Evolutionary conservation across 768 basidiomycete species (phyloP).

Genomic region (Naganishia vishniacii): DNA sequence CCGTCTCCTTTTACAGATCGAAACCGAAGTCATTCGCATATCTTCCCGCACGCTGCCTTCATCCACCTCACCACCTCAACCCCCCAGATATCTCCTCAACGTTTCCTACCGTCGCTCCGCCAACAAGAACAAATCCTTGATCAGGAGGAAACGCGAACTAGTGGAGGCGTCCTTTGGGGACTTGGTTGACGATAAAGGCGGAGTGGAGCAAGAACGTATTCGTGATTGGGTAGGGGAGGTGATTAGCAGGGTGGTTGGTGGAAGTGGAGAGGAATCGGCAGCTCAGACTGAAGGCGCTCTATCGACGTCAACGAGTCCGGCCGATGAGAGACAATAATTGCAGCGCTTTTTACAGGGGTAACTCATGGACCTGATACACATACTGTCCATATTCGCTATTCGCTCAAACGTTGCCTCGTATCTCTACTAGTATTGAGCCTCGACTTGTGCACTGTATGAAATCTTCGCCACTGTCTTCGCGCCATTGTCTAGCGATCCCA

Average conservation of each 20-base stretch:
- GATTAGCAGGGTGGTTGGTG: constrained; percentile 18
- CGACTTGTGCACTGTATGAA: no score
- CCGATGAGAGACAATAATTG: neutral
- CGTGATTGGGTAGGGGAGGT: constrained; percentile 25
- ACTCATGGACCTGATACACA: no score
- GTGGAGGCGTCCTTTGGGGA: constrained; percentile 9
- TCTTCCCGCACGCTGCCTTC: constrained; percentile 62
- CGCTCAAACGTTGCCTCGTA: no score
- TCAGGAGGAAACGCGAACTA: constrained; percentile 16
- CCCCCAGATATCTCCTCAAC: constrained; percentile 65
- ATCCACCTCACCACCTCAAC: constrained; percentile 36
- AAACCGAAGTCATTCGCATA: constrained; percentile 80
- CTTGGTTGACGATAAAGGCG: constrained; percentile 24
- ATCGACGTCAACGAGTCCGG: constrained; percentile 8
- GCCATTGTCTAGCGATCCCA: no score
- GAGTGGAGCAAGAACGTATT: constrained; percentile 26
- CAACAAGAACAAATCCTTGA: constrained; percentile 29
- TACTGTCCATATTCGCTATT: no score
- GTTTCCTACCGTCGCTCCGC: constrained; percentile 27
- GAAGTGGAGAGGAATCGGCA: constrained; percentile 9
- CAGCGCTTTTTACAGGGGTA: no score
- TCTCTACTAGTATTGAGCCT: no score
- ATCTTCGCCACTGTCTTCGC: no score
- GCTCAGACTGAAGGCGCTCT: neutral
- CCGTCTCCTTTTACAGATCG: constrained; percentile 57